Percentiles rank a stretch among this genome's conserved stretches.
Conservation (phyloP, 1,139 yeast species). For the Kodamaea suecica region DNA sequence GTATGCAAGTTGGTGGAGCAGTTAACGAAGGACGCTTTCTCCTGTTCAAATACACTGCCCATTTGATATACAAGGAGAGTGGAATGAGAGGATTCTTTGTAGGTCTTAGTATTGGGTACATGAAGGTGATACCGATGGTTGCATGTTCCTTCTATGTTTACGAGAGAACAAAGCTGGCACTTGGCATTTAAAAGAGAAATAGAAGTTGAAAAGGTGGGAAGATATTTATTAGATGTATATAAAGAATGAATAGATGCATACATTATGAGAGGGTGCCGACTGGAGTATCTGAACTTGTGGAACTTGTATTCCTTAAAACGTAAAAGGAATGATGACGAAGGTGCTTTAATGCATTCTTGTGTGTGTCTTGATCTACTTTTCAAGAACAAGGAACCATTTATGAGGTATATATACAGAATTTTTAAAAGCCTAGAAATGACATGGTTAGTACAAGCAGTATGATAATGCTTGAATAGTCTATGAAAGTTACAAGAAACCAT, state of each 20-base stretch:
- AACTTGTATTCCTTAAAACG: too few relatives aligned
- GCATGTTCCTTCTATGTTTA: constrained; percentile 95
- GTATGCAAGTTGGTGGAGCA: constrained; percentile 95
- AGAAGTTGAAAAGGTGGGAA: background rate
- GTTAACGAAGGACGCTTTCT: constrained; percentile 59
- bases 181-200: constrained; percentile 40
- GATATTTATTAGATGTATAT: constrained; percentile 9
- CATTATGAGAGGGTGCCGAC: background rate
- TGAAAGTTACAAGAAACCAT: too few relatives aligned
- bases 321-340: too few relatives aligned
- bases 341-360: too few relatives aligned
- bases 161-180: constrained; percentile 70
- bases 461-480: too few relatives aligned
- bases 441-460: too few relatives aligned
- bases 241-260: background rate
- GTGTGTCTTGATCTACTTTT: too few relatives aligned
- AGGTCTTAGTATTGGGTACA: constrained; percentile 90
- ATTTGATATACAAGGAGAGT: constrained; percentile 61
- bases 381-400: too few relatives aligned
- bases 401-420: too few relatives aligned
- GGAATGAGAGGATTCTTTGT: constrained; percentile 89
- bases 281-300: too few relatives aligned
- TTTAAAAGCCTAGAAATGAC: too few relatives aligned
- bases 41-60: constrained; percentile 51
- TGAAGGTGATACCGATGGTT: constrained; percentile 95